Evolutionary conservation across 129 eudicot genomes (phyloP).

Genomic region (Flaveria brownii): DNA sequence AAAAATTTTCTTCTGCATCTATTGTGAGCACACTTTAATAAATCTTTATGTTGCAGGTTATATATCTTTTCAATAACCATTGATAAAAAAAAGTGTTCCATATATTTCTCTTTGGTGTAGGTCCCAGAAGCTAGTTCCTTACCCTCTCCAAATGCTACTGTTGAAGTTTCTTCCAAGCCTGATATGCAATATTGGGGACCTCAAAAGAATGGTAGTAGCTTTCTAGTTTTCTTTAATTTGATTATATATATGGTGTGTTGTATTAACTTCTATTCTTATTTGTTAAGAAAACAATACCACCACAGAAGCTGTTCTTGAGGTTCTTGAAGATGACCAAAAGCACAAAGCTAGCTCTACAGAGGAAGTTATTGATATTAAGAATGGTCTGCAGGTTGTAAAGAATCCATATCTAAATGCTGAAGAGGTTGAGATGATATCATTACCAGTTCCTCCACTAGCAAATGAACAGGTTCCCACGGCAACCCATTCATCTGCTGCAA

Average conservation of each 20-base stretch:
- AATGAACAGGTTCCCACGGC: neutral
- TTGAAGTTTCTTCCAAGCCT: neutral
- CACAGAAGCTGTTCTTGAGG: slow-evolving; percentile 7
- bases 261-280: neutral
- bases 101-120: slow-evolving; percentile 16
- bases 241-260: neutral
- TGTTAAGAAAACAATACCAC: neutral
- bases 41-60: slow-evolving; percentile 5
- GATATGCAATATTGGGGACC: neutral
- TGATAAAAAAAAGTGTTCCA: neutral
- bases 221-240: neutral
- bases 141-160: neutral
- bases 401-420: neutral
- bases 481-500: neutral
- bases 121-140: slow-evolving; percentile 17
- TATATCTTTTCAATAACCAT: neutral
- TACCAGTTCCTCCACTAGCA: neutral
- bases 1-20: slow-evolving; percentile 28
- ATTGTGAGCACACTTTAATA: slow-evolving; percentile 17
- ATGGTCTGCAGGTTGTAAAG: slow-evolving; percentile 1
- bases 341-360: slow-evolving; percentile 1
- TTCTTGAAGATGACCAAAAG: neutral
- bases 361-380: neutral
- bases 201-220: neutral
- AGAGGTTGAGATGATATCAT: neutral